These are phyloP conservation scores for Neophaeococcomyces mojaviensis DNA, from an alignment of 2,329 filamentous ascomycete genomes.

Conservation along the genomic window DNA sequence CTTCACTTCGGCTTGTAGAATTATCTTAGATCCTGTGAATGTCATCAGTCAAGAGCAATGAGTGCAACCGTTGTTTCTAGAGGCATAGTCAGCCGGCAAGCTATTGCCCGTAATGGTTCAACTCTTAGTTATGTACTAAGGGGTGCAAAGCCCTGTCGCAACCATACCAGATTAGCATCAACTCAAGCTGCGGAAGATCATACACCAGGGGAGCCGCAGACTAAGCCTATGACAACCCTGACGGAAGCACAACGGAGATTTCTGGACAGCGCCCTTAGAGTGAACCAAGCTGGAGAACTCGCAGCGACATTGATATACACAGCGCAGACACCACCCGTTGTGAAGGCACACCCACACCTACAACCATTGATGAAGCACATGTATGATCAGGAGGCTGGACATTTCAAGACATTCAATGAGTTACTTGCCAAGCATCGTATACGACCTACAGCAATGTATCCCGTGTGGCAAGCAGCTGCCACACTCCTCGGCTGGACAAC, in stretches of 20 bases:
- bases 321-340: slow-evolving; percentile 74
- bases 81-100: too few relatives aligned
- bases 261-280: slow-evolving; percentile 73
- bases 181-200: not conserved
- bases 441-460: slow-evolving; percentile 86
- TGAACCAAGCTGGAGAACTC: slow-evolving; percentile 97
- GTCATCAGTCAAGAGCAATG: too few relatives aligned
- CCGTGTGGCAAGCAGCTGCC: slow-evolving; percentile 75
- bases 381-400: slow-evolving; percentile 90
- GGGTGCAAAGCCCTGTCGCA: not conserved
- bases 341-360: slow-evolving; percentile 75
- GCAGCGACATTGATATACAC: slow-evolving; percentile 91
- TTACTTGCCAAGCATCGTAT: slow-evolving; percentile 80
- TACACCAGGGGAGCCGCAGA: not conserved
- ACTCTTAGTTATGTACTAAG: not conserved
- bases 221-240: slow-evolving; percentile 47
- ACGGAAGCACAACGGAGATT: slow-evolving; percentile 65
- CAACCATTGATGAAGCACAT: slow-evolving; percentile 92
- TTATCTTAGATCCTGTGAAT: too few relatives aligned
- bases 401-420: slow-evolving; percentile 77
- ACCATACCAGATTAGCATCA: not conserved
- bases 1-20: too few relatives aligned
- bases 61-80: too few relatives aligned
- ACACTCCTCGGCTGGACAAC: slow-evolving; percentile 82
- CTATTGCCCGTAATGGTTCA: too few relatives aligned